Base-by-base conservation (phyloP, 1,284 basidiomycete genomes). In the Psilocybe mexicana region DNA sequence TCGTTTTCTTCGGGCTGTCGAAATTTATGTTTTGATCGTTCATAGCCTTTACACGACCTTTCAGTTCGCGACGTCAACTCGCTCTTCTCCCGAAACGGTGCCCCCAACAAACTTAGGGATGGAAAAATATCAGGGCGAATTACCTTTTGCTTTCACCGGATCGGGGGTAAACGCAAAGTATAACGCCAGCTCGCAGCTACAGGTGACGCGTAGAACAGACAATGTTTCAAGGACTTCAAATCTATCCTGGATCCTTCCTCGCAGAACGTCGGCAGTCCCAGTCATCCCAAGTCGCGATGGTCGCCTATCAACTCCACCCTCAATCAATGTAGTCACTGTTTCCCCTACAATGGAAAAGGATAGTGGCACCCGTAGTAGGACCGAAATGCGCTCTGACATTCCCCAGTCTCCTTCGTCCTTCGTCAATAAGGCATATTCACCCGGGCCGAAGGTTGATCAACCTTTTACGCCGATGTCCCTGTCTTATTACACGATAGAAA, bases 1-100 rank as follows among this genome's bases (percentile, higher is more conserved):
- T n/a, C 84, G 87, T 43, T 83, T 91, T 64, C 76, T 92, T 57
- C 84, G 86, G 64, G 84, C 84, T 14, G 70, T 85, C 46, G 85
- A 88, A 65, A 61, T 87, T n/a, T 91, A 86, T 66, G 76, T 85
- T 45, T 69, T 87, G 42, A 76, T 88, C 53, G 72, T 90, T 24
- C 83, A 80, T 65, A 71, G 80, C 59, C 78, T 87, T 58, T 74
- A 87, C 43, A 68, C 72, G 35, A 72, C 79, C 30, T 84, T 89
- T 67, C 76, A 52, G 26, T 43, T 62, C 57, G 36, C 43, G 53
- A 44, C 24, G 12, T 11, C 38, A 14, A 35, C 35, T 28, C 48
- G 5, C 6, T 10, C 48, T 23, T 8, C 40, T 6, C 26, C 43
- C 24, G 45, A 35, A 26, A 42, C 48, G 26, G 24, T 23, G 10